Evolutionary conservation across 495 filamentous ascomycete species (phyloP), one percentile per base, ranked within the genome.

Genomic region (Penicillium psychrofluorescens): DNA sequence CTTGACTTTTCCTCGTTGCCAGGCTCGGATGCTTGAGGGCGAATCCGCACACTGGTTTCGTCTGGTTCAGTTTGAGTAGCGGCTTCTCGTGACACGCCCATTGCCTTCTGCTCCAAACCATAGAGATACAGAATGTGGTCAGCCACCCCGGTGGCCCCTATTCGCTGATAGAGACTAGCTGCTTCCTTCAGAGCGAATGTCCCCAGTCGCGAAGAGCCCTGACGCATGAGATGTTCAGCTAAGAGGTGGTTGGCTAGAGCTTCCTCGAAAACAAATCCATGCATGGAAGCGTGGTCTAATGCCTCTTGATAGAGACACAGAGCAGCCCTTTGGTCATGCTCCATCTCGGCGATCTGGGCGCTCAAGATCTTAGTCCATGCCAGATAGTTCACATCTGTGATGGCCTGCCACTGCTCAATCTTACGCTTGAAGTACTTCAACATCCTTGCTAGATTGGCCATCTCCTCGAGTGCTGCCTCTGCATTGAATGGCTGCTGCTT

Each of bases 171-270:
- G 40, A 42, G 30, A 6, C 30, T n/a, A 27, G 14, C 40, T 34
- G 40, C 40, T 6, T 42, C 40, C 13, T 42, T 42, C 29, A 42
- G 40, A 34, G 40, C 30, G 4, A 34, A 2, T 34, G 40, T 35
- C 14, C 40, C 40, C 13, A 42, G 13, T 22, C 30, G 29, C 5
- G 29, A 42, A 42, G 35, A 29, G 4, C 22, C 27, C 7, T 42
- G 31, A 16, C 88, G 72, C 38, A 85, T 68, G 43, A 87, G 79
- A 49, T 82, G 86, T 30, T 81, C 84, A 4, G 76, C 70, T 43
- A 70, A 62, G 33, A 90, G 59, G 61, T 90, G 87, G 55, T 83
- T 80, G 11, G 79, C 74, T n/a, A 88, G 72, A 1, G 83, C 88
- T 55, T 91, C 83, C 46, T 91, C 88, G 37, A 90, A 72, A 56